Conservation (phyloP, 148 eudicot species). For the Diospyros kaki region DNA sequence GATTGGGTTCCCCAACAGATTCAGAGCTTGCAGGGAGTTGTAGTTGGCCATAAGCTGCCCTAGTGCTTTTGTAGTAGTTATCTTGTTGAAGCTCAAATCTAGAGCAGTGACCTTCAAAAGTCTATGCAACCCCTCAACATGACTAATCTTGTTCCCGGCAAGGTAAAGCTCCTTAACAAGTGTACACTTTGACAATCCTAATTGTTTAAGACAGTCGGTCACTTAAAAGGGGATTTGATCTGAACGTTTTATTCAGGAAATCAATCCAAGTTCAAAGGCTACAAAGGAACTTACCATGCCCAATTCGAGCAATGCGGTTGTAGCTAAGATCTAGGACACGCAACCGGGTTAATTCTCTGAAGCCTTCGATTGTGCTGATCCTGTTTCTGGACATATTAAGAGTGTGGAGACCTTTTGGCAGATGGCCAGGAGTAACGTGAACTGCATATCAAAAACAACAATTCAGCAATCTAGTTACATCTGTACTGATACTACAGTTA, state of each 20-base stretch:
- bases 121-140: conserved; percentile 88
- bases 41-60: conserved; percentile 94
- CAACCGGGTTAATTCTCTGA: conserved; percentile 71
- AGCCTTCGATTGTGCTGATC: conserved; percentile 73
- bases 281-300: conserved; percentile 56
- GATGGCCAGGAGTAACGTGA: conserved; percentile 66
- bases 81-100: conserved; percentile 93
- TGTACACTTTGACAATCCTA: conserved; percentile 83
- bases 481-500: background rate
- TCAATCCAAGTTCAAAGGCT: background rate
- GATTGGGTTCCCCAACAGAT: conserved; percentile 74
- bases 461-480: conserved; percentile 11
- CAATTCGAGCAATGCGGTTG: conserved; percentile 76
- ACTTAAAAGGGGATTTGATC: background rate
- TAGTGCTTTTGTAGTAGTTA: conserved; percentile 70
- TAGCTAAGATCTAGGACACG: conserved; percentile 81
- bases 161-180: conserved; percentile 80
- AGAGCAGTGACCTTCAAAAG: conserved; percentile 66
- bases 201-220: background rate
- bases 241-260: background rate
- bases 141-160: conserved; percentile 85
- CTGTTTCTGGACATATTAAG: conserved; percentile 85
- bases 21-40: conserved; percentile 67
- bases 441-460: conserved; percentile 36
- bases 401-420: conserved; percentile 86